Percentiles rank a stretch among this genome's conserved stretches.
These are phyloP conservation scores for Rhizophora apiculata DNA, from an alignment of 345 rosid species.

Conservation along the genomic window DNA sequence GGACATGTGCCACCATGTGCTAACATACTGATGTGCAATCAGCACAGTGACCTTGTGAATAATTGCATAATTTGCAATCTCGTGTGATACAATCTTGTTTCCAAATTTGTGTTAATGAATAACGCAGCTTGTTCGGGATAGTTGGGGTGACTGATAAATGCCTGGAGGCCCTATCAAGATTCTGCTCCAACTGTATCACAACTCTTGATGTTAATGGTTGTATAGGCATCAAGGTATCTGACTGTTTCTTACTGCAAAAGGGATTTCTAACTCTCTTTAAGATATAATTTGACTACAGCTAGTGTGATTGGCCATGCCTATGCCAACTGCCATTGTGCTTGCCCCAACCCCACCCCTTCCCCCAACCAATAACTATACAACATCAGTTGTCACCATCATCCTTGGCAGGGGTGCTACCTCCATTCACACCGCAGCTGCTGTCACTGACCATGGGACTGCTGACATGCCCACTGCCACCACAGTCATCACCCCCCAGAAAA, in stretches of 20 bases:
- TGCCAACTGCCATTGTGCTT: too few species aligned
- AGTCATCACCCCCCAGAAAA: too few species aligned
- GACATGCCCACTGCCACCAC: too few species aligned
- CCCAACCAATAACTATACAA: too few species aligned
- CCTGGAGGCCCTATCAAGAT: constrained; percentile 65
- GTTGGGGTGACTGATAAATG: constrained; percentile 85
- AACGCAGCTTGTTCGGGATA: constrained; percentile 89
- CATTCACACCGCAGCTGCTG: too few species aligned
- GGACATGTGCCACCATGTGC: not conserved
- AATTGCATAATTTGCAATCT: not conserved
- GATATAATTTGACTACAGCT: not conserved
- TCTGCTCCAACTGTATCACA: constrained; percentile 60
- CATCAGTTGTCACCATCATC: too few species aligned
- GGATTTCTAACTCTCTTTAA: not conserved
- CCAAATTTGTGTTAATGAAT: constrained; percentile 15
- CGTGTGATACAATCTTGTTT: constrained; percentile 7
- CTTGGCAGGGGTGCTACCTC: too few species aligned
- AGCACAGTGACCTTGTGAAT: not conserved
- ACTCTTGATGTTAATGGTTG: constrained; percentile 96
- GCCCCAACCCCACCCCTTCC: too few species aligned
- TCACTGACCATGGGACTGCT: too few species aligned
- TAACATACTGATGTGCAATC: not conserved
- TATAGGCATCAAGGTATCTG: constrained; percentile 68
- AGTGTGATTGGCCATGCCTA: too few species aligned
- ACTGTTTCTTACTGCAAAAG: not conserved